Evolutionary conservation across 495 filamentous ascomycete species (phyloP).

Genomic region (Articulospora tetracladia): DNA sequence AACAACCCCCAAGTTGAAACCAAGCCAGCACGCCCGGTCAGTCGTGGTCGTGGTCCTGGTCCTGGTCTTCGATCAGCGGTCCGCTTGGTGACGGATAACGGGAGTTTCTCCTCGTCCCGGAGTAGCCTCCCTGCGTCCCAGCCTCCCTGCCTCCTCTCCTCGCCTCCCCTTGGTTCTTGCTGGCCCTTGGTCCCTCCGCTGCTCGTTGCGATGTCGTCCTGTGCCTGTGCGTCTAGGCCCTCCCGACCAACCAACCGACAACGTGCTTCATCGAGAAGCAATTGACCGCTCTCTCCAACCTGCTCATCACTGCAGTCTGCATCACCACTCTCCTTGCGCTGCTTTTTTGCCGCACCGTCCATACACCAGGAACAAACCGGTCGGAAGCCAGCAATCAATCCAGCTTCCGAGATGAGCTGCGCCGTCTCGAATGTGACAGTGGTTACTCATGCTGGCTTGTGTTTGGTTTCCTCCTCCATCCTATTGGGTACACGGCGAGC

Average conservation of each 20-base stretch:
- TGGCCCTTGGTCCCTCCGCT: background rate
- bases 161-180: background rate
- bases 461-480: background rate
- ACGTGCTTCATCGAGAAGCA: conserved; percentile 13
- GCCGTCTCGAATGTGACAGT: background rate
- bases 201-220: background rate
- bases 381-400: background rate
- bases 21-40: background rate
- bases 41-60: no score
- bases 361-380: background rate
- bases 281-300: conserved; percentile 9
- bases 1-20: background rate
- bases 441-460: background rate
- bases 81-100: background rate
- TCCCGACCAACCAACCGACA: conserved; percentile 18
- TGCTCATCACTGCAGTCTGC: background rate
- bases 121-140: background rate
- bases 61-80: background rate
- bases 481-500: background rate
- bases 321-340: background rate
- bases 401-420: background rate
- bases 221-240: background rate
- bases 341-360: background rate
- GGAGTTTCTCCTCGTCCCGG: background rate
- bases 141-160: background rate